Conservation (phyloP, 768 basidiomycete genomes). For the Podaxis carcinomalis region DNA sequence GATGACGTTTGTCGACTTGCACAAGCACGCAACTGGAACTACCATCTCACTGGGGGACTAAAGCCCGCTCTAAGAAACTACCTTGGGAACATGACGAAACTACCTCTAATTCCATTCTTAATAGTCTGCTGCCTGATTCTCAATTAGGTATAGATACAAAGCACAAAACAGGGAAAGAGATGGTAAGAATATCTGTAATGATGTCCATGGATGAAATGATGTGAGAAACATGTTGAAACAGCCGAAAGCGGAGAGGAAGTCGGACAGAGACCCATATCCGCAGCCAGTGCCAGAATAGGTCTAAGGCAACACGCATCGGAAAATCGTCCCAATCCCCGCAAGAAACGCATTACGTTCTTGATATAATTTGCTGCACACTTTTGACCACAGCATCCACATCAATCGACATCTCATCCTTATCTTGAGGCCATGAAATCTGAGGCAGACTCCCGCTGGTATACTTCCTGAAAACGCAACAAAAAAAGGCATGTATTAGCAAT, state of each 20-base stretch:
- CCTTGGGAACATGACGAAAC: too few relatives aligned
- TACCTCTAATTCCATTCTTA: background rate
- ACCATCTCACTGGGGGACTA: too few relatives aligned
- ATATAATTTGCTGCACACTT: conserved; percentile 26
- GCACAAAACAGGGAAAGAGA: background rate
- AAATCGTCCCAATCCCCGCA: background rate
- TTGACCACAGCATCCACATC: conserved; percentile 38
- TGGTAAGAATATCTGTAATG: background rate
- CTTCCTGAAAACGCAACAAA: conserved; percentile 24
- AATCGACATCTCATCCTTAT: conserved; percentile 26
- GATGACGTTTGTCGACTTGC: too few relatives aligned
- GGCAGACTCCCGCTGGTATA: conserved; percentile 31
- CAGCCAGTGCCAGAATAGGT: too few relatives aligned
- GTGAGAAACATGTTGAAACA: too few relatives aligned
- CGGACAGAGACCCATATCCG: too few relatives aligned
- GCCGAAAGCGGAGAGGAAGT: too few relatives aligned
- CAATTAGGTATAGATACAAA: background rate
- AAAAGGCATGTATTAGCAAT: background rate
- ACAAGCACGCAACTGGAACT: too few relatives aligned
- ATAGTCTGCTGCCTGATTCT: background rate
- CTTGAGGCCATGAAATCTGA: conserved; percentile 14
- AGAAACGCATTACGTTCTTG: background rate
- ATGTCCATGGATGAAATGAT: too few relatives aligned
- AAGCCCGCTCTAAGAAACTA: too few relatives aligned
- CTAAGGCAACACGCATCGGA: background rate